Percentiles rank a stretch among this genome's conserved stretches.
Conservation (phyloP, 441 rosid species). For the Jatropha multifida region DNA sequence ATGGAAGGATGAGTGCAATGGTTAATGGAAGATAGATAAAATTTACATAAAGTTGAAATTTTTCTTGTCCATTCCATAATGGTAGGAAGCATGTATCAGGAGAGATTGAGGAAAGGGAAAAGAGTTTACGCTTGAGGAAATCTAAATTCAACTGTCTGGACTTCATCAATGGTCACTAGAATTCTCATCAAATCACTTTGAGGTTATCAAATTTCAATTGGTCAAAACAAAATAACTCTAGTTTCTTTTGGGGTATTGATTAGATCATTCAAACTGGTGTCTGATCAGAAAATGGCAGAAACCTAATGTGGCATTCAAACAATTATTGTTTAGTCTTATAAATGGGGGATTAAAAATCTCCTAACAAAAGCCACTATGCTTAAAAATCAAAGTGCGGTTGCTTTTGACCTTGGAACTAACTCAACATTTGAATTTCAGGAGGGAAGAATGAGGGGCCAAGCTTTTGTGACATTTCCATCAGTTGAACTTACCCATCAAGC, state of each 20-base stretch:
- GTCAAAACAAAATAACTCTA: too few relatives aligned
- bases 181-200: too few relatives aligned
- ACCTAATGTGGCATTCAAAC: background rate
- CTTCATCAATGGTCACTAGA: too few relatives aligned
- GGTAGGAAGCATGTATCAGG: background rate
- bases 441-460: slow-evolving; percentile 99
- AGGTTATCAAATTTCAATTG: too few relatives aligned
- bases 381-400: background rate
- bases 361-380: background rate
- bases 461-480: slow-evolving; percentile 91
- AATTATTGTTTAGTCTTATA: too few relatives aligned
- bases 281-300: background rate
- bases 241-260: too few relatives aligned
- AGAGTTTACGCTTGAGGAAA: background rate
- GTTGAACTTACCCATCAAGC: slow-evolving; percentile 83
- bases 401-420: slow-evolving; percentile 12
- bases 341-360: background rate
- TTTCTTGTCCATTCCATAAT: background rate
- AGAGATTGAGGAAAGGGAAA: background rate
- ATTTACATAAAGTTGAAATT: background rate
- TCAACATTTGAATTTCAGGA: slow-evolving; percentile 50
- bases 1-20: too few relatives aligned
- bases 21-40: too few relatives aligned
- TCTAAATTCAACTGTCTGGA: background rate
- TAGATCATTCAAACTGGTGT: too few relatives aligned